Percentiles rank a stretch among this genome's conserved stretches.
phyloP scores from a whole-genome alignment of 768 basidiomycete genomes.

The Suillus occidentalis region DNA sequence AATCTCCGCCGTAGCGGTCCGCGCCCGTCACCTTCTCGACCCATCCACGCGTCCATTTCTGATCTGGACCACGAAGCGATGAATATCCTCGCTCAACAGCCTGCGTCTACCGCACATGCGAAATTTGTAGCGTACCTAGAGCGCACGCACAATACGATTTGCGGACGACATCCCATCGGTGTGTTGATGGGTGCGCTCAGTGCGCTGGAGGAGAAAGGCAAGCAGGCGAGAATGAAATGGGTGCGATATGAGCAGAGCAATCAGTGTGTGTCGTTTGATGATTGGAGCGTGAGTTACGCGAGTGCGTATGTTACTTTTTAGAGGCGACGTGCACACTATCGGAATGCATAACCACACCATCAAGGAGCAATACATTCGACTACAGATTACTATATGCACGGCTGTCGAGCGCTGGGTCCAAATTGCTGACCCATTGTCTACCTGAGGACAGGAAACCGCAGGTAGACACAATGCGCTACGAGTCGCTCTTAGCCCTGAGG shows the following conservation, averaged over 20 bases:
- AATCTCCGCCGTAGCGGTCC: slow-evolving; percentile 47
- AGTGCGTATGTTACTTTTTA: slow-evolving; percentile 75
- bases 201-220: slow-evolving; percentile 46
- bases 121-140: slow-evolving; percentile 67
- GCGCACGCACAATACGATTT: slow-evolving; percentile 91
- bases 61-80: slow-evolving; percentile 88
- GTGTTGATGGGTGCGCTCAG: slow-evolving; percentile 81
- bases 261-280: slow-evolving; percentile 59
- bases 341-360: background rate
- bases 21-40: slow-evolving; percentile 46
- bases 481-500: slow-evolving; percentile 26
- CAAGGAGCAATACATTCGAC: background rate
- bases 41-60: slow-evolving; percentile 82
- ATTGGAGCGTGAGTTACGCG: slow-evolving; percentile 96
- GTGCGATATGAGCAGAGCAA: slow-evolving; percentile 95
- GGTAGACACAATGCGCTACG: background rate
- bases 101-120: slow-evolving; percentile 55
- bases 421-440: slow-evolving; percentile 1
- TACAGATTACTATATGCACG: background rate
- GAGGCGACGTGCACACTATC: background rate
- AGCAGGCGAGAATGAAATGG: slow-evolving; percentile 58
- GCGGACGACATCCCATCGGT: slow-evolving; percentile 94
- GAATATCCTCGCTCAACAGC: slow-evolving; percentile 61
- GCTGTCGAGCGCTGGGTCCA: background rate
- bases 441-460: background rate